Percentiles rank a stretch among this genome's conserved stretches.
Evolutionary conservation across 2,329 filamentous ascomycete genomes (phyloP).

Genomic region (Pyrenophora seminiperda): DNA sequence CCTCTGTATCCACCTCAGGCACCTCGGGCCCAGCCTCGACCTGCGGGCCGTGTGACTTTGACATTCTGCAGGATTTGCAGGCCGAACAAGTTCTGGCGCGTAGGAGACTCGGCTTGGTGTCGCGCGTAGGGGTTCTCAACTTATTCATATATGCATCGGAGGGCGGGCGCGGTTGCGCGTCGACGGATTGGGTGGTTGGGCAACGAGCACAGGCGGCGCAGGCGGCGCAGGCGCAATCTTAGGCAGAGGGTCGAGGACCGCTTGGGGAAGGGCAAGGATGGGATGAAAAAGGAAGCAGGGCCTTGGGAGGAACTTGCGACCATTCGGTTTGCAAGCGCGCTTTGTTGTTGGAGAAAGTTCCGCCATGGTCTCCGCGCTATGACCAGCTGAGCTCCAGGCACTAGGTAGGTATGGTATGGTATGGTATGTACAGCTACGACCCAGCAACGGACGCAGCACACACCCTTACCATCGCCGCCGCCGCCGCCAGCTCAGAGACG

Average conservation of each 20-base stretch:
- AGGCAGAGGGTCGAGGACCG: slow-evolving; percentile 22
- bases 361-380: slow-evolving; percentile 18
- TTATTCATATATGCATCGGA: slow-evolving; percentile 38
- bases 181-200: slow-evolving; percentile 12
- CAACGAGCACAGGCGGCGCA: slow-evolving; percentile 7
- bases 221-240: too few relatives aligned
- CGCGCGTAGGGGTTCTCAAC: slow-evolving; percentile 31
- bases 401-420: too few relatives aligned
- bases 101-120: slow-evolving; percentile 32
- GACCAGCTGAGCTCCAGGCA: slow-evolving; percentile 21
- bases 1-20: slow-evolving; percentile 81
- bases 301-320: slow-evolving; percentile 31
- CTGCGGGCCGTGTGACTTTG: slow-evolving; percentile 49
- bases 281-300: slow-evolving; percentile 17
- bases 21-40: slow-evolving; percentile 68
- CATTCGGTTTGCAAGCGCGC: slow-evolving; percentile 14
- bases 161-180: slow-evolving; percentile 23
- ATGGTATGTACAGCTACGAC: slow-evolving; percentile 27
- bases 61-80: slow-evolving; percentile 63
- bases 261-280: slow-evolving; percentile 26
- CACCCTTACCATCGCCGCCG: slow-evolving; percentile 15
- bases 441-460: slow-evolving; percentile 34
- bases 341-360: slow-evolving; percentile 25
- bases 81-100: slow-evolving; percentile 66
- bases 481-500: slow-evolving; percentile 5